Evolutionary conservation across 257 asterid genomes (phyloP).

Genomic region (Anisodus acutangulus): DNA sequence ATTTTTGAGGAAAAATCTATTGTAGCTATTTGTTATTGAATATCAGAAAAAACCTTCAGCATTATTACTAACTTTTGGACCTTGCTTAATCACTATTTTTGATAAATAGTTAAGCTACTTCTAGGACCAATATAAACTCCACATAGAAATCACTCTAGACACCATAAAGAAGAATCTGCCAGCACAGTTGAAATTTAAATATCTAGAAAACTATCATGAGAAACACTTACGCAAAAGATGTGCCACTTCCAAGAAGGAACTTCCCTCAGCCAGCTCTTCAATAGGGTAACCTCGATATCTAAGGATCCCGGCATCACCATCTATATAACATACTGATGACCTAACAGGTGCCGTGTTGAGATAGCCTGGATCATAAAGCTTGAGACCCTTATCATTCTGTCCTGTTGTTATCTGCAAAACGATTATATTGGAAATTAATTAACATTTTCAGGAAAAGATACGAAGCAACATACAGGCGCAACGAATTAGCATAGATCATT

Average conservation of each 20-base stretch:
- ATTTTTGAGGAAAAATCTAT: background rate
- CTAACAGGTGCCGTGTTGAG: conserved; percentile 97
- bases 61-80: background rate
- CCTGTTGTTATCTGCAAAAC: conserved; percentile 70
- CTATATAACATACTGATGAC: conserved; percentile 88
- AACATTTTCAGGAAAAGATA: background rate
- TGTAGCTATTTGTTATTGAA: background rate
- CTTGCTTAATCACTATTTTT: background rate
- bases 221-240: conserved; percentile 81
- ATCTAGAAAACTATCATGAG: background rate
- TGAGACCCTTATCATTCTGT: conserved; percentile 86
- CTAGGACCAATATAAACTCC: background rate
- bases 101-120: background rate
- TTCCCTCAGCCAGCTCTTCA: conserved; percentile 93
- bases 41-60: background rate
- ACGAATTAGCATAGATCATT: background rate
- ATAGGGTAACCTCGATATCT: conserved; percentile 96
- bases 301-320: conserved; percentile 97
- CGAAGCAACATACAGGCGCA: background rate
- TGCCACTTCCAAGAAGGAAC: conserved; percentile 92
- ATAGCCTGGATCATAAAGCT: conserved; percentile 97
- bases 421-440: conserved; percentile 33
- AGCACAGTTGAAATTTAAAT: background rate
- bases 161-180: conserved; percentile 1
- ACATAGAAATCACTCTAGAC: conserved; percentile 1